These are phyloP conservation scores for Hanseniaspora singularis DNA, from an alignment of 805 yeast species.

Conservation along the genomic window DNA sequence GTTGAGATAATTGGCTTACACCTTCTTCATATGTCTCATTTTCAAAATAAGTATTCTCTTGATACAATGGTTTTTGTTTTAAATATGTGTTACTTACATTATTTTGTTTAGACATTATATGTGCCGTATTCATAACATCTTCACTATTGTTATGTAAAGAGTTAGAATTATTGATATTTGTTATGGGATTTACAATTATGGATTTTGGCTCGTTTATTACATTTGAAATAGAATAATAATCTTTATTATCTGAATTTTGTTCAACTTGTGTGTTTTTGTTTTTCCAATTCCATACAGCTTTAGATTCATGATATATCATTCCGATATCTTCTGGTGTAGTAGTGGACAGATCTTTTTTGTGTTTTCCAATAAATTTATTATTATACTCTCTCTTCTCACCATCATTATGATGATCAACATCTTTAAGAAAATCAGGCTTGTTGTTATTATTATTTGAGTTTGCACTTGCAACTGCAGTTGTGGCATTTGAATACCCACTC, in stretches of 20 bases:
- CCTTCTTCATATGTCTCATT: neutral
- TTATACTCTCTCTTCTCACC: neutral
- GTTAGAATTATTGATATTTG: neutral
- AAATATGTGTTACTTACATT: too few relatives aligned
- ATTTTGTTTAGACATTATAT: neutral
- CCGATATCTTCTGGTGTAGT: constrained; percentile 15
- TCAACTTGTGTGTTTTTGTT: too few relatives aligned
- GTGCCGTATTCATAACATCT: constrained; percentile 1
- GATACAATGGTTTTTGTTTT: too few relatives aligned
- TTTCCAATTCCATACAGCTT: constrained; percentile 9
- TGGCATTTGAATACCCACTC: constrained; percentile 14
- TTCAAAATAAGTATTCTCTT: neutral
- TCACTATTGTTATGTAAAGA: constrained; percentile 6
- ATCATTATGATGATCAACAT: too few relatives aligned
- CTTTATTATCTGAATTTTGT: too few relatives aligned
- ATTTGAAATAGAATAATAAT: too few relatives aligned
- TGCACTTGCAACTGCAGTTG: constrained; percentile 16
- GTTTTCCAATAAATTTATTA: neutral
- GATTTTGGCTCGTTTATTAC: neutral
- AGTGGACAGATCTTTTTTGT: constrained; percentile 11
- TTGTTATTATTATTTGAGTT: neutral
- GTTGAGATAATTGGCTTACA: constrained; percentile 10
- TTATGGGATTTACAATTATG: neutral
- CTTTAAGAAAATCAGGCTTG: neutral
- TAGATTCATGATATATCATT: constrained; percentile 12